Conservation (phyloP, 2,329 filamentous ascomycete species). For the Ceratocystis diversiconidia region DNA sequence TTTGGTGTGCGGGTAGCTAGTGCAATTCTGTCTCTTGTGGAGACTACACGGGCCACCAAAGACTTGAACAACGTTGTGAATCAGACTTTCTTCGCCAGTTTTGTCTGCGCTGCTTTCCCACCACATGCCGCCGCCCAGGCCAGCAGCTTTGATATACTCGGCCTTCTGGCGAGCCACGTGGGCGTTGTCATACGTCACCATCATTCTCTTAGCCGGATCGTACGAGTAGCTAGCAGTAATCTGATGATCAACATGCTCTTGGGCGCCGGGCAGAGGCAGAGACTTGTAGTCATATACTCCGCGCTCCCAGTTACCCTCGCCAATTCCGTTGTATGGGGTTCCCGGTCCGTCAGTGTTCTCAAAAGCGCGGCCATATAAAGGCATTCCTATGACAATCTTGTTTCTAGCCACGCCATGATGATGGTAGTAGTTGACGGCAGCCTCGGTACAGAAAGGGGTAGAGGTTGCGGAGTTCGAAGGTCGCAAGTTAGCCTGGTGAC, state of each 20-base stretch:
- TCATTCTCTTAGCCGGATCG: conserved; percentile 42
- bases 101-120: conserved; percentile 82
- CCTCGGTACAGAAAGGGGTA: conserved; percentile 65
- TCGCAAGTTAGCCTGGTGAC: conserved; percentile 71
- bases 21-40: conserved; percentile 41
- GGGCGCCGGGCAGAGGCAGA: conserved; percentile 53
- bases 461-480: conserved; percentile 42
- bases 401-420: conserved; percentile 44
- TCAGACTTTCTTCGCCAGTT: conserved; percentile 50
- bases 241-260: conserved; percentile 48
- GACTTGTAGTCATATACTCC: conserved; percentile 84
- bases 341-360: conserved; percentile 64
- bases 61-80: conserved; percentile 45
- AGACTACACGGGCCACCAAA: conserved; percentile 41
- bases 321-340: conserved; percentile 52
- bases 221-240: conserved; percentile 67
- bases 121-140: conserved; percentile 89
- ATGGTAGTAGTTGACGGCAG: conserved; percentile 58
- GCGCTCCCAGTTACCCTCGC: conserved; percentile 68
- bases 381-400: conserved; percentile 85
- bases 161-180: conserved; percentile 55
- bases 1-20: conserved; percentile 50
- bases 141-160: conserved; percentile 49
- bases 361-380: conserved; percentile 80
- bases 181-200: conserved; percentile 70